These are phyloP conservation scores for Daldinia eschscholtzii DNA, from an alignment of 2,329 filamentous ascomycete genomes.

Conservation along the genomic window DNA sequence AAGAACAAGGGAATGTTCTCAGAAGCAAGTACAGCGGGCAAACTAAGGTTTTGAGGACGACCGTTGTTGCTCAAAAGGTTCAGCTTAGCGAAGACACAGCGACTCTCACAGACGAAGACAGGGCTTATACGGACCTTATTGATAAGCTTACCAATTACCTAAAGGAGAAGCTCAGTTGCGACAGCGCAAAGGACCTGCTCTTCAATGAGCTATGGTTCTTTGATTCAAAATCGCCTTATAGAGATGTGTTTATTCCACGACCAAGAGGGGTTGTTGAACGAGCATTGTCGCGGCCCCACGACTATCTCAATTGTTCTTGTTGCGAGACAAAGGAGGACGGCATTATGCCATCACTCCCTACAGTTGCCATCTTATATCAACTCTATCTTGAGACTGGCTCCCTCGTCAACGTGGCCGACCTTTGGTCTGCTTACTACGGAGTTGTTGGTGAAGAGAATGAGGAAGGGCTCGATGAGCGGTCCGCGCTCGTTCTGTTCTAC, in stretches of 20 bases:
- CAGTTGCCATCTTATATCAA: constrained; percentile 81
- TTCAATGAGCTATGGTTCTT: constrained; percentile 82
- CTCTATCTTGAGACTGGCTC: constrained; percentile 82
- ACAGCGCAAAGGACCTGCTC: constrained; percentile 62
- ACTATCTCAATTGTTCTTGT: constrained; percentile 81
- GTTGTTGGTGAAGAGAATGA: constrained; percentile 66
- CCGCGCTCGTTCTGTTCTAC: constrained; percentile 83
- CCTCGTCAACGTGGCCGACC: constrained; percentile 82
- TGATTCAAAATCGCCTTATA: constrained; percentile 76
- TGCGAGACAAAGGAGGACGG: constrained; percentile 66
- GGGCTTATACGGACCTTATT: constrained; percentile 75
- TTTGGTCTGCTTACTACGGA: constrained; percentile 81
- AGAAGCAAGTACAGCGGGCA: constrained; percentile 82
- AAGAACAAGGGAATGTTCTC: constrained; percentile 64
- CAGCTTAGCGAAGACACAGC: constrained; percentile 82
- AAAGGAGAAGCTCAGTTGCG: constrained; percentile 53
- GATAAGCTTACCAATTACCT: constrained; percentile 67
- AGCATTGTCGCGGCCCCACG: constrained; percentile 77
- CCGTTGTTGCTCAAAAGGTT: constrained; percentile 84
- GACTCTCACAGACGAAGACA: constrained; percentile 76
- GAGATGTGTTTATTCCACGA: constrained; percentile 80
- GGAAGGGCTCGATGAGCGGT: constrained; percentile 63
- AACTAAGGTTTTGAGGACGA: constrained; percentile 78
- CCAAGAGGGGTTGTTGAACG: constrained; percentile 79
- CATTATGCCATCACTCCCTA: constrained; percentile 72